Percentiles rank a stretch among this genome's conserved stretches.
phyloP scores from a whole-genome alignment of 1,139 yeast genomes.

The Scheffersomyces illinoinensis region DNA sequence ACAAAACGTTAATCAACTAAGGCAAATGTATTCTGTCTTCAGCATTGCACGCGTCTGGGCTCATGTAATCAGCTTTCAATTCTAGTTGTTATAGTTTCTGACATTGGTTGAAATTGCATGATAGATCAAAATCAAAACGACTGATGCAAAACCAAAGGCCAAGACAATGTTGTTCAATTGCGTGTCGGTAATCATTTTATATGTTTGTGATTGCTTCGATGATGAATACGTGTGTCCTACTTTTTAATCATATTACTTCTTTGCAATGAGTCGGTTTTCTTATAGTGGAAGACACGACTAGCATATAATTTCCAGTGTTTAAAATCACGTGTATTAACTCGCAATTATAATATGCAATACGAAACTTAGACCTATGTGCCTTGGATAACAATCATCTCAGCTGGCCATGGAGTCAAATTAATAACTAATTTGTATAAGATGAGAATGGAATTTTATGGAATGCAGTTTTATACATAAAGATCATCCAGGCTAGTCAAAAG shows the following conservation, averaged over 20 bases:
- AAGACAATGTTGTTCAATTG: conserved; percentile 76
- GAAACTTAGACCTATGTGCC: too few species aligned
- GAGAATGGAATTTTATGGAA: too few species aligned
- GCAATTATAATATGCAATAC: too few species aligned
- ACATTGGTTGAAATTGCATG: conserved; percentile 56
- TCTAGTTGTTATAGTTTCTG: conserved; percentile 13
- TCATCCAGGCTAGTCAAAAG: too few species aligned
- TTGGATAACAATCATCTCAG: too few species aligned
- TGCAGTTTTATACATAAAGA: too few species aligned
- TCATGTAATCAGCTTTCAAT: background rate
- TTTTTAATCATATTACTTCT: too few species aligned
- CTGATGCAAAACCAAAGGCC: conserved; percentile 72
- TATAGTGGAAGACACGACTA: background rate
- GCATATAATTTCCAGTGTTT: too few species aligned
- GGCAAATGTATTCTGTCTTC: too few species aligned
- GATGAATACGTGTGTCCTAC: background rate
- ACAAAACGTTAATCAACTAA: too few species aligned
- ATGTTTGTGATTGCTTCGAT: background rate
- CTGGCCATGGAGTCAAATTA: too few species aligned
- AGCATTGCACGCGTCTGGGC: background rate
- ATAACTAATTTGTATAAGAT: too few species aligned
- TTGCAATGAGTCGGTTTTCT: background rate
- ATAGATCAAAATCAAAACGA: conserved; percentile 69
- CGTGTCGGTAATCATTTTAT: conserved; percentile 72
- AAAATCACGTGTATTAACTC: background rate